Evolutionary conservation across 1,139 yeast species (phyloP), one percentile per base, ranked within the genome.

Genomic region (Blastobotrys buckinghamii): DNA sequence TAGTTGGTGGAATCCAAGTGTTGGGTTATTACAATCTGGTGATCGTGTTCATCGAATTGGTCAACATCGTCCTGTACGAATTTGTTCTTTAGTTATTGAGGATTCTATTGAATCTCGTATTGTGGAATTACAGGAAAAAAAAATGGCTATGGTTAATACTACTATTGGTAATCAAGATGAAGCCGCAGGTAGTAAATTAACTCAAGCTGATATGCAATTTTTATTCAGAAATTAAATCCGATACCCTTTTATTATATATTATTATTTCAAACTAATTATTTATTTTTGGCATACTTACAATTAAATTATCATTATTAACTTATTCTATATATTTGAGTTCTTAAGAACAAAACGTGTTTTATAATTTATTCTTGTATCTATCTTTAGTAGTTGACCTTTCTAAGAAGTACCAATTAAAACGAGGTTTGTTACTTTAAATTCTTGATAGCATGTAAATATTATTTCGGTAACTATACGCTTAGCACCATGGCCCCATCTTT

Each of bases 1-100:
- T 61, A 97, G 97, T 26, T 92, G 98, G 97, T 92, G 97, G 97
- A 92, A 92, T 63, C 97, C 97, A 0, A 84, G 95, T 59, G 95
- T 89, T 4, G 12, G 10, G 6, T 97, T 92, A 67, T 92, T 97
- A 90, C 98, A 92, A 66, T 85, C 95, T 44, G 96, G 95, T 71
- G 99, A 94, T 67, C 81, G 99, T 68, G 97, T 92, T 20, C 98
- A 92, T 68, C 81, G 98, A 70, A 92, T 92, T 55, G 97, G 97
- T 5, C 99, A 92, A 65, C 86, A 79, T 60, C 72, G 98, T 54
- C 98, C 98, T 0, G 96, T 92, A n/a, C 77, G 86, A 55, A 89
- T 92, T 59, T 88, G 96, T 6, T 76, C 97, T 44, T 81, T 92
- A 60, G 88, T 96, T 59, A 89, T 92, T 49, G 97, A 89, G 60